A percentile compares a stretch with the other conserved stretches of the same genome.
Evolutionary conservation across 176 grass and related monocot genomes (phyloP).

Genomic region (Carex pumila): DNA sequence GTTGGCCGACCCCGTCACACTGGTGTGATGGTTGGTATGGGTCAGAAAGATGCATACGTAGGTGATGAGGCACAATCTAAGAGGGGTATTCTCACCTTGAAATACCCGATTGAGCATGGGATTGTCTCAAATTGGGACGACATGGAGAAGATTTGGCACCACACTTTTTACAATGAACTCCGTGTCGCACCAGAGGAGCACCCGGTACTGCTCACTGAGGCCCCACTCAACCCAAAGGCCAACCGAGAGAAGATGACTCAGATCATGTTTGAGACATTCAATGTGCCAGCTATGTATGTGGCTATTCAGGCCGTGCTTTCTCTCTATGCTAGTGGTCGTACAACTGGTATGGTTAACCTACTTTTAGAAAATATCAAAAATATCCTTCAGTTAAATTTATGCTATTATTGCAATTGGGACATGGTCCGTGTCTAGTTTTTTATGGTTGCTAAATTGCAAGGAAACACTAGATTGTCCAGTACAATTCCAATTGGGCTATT

Average conservation of each 20-base stretch:
- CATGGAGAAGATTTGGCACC: constrained; percentile 95
- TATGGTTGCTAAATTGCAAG: neutral
- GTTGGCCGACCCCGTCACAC: constrained; percentile 84
- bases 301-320: constrained; percentile 88
- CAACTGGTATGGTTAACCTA: constrained; percentile 42
- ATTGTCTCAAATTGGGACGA: constrained; percentile 87
- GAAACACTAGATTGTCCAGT: neutral
- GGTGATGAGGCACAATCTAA: constrained; percentile 88
- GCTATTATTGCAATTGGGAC: neutral
- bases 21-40: constrained; percentile 92
- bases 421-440: neutral
- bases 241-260: constrained; percentile 95
- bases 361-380: neutral
- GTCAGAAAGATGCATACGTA: constrained; percentile 87
- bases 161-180: constrained; percentile 86
- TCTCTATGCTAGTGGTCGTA: constrained; percentile 68
- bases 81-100: constrained; percentile 75
- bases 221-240: constrained; percentile 79
- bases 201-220: constrained; percentile 62
- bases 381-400: neutral
- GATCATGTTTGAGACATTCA: constrained; percentile 92
- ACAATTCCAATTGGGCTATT: neutral
- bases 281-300: constrained; percentile 72
- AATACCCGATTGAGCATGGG: constrained; percentile 83
- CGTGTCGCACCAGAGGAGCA: constrained; percentile 85